Evolutionary conservation across 129 eudicot genomes (phyloP).

Genomic region (Saussurea involucrata): DNA sequence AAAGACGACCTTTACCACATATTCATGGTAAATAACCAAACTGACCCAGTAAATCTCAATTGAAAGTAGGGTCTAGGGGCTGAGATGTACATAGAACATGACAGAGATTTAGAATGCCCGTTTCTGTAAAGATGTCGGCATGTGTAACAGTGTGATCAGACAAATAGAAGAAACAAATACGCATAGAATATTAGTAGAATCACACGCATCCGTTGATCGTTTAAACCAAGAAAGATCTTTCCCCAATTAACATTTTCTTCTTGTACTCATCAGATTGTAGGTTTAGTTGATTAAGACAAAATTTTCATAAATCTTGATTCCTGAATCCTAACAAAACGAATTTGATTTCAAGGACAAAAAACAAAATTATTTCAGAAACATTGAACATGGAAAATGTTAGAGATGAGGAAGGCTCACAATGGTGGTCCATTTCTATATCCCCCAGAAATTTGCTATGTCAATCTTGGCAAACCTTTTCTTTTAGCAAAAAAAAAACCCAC

Average conservation of each 20-base stretch:
- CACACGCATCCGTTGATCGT: not conserved
- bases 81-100: not conserved
- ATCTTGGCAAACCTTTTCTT: not conserved
- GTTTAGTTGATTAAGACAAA: too few species aligned
- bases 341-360: not conserved
- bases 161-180: too few species aligned
- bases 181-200: not conserved
- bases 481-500: not conserved
- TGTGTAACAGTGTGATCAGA: too few species aligned
- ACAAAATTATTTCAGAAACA: not conserved
- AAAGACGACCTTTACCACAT: too few species aligned
- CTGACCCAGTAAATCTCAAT: not conserved
- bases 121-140: too few species aligned
- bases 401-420: not conserved
- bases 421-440: not conserved
- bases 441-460: not conserved
- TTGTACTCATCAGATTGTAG: not conserved
- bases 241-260: not conserved
- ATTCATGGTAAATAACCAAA: too few species aligned
- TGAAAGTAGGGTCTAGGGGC: not conserved
- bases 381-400: not conserved
- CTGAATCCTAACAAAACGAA: not conserved
- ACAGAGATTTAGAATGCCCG: not conserved
- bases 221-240: not conserved
- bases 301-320: not conserved